Base-by-base conservation (phyloP, 2,329 filamentous ascomycete genomes). In the Lanzia echinophila region DNA sequence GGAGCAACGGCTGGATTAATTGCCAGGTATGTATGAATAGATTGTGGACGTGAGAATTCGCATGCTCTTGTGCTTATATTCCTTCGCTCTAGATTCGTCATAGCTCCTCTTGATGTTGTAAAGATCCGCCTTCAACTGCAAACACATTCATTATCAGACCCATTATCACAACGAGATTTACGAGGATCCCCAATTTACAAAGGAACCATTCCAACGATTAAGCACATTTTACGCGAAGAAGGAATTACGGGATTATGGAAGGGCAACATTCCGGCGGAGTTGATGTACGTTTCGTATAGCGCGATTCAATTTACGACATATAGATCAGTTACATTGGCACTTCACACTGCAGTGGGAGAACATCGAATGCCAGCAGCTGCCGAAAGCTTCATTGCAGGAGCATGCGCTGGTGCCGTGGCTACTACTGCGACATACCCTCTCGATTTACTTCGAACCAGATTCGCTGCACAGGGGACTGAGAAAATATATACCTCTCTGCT, bases 51-150 rank as follows among this genome's bases (percentile, higher is more conserved):
- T 38, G 54, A 33, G 13, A 3, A 31, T 20, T 31, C 50, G 7
- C 1, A 20, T 33, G 12, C 24, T 10, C 22, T 44, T 13, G 17
- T n/a, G 15, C 43, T 53, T 17, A 48, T 50, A 49, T 53, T 54
- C 39, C 55, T 47, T 46, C 2, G 7, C 63, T 46, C 13, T 22
- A 90, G 88, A 69, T 97, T 99, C 76, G 82, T 94, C 67, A 86
- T 97, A 68, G 90, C 94, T 17, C 94, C 94, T 50, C 87, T 99
- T 62, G 94, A 99, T 71, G 94, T 99, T 59, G 84, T 97, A 73
- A 97, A 99, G 76, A 99, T 99, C 72, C 88, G 94, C 45, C 84
- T 97, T 44, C 94, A 99, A 70, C 83, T 99, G 17, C 94, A 97
- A 71, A 82, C 88, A 43, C 87, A 95, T 73, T 90, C 89, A 47